phyloP scores from a whole-genome alignment of 2,329 filamentous ascomycete species.

The Neofusicoccum parvum region DNA sequence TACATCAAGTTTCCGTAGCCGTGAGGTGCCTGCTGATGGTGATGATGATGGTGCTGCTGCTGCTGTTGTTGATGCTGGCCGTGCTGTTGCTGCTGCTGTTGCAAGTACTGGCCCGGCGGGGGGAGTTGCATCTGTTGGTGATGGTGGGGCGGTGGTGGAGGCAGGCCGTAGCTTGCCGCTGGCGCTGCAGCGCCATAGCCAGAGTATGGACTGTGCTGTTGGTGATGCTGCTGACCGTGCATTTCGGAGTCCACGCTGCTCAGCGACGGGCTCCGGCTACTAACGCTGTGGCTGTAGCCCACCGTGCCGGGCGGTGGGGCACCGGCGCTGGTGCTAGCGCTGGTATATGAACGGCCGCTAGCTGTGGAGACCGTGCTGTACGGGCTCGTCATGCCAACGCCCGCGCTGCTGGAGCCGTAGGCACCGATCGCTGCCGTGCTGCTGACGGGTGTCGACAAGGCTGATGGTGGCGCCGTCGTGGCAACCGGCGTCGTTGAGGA shows the following conservation, averaged over 20 bases:
- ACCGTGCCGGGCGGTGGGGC: not conserved
- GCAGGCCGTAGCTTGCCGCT: conserved; percentile 7
- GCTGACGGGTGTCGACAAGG: conserved; percentile 5
- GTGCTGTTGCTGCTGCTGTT: conserved; percentile 8
- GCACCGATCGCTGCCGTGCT: conserved; percentile 1
- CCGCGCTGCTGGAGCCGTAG: not conserved
- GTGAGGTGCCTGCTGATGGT: conserved; percentile 7
- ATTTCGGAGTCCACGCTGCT: conserved; percentile 19
- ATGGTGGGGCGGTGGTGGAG: conserved; percentile 11
- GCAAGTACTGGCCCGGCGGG: conserved; percentile 4
- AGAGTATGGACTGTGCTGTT: conserved; percentile 14
- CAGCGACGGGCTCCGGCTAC: conserved; percentile 18
- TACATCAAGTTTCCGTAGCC: conserved; percentile 14
- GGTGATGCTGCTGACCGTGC: conserved; percentile 18
- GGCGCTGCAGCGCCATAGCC: conserved; percentile 8
- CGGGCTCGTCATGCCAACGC: conserved; percentile 7
- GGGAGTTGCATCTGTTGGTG: conserved; percentile 1
- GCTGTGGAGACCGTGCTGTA: conserved; percentile 12
- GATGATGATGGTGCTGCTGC: conserved; percentile 3
- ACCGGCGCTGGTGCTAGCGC: not conserved
- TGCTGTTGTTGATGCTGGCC: not conserved
- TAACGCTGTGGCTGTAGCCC: conserved; percentile 18
- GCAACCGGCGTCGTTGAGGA: conserved; percentile 10
- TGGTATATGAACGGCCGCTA: conserved; percentile 16
- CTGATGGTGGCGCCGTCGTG: not conserved